Evolutionary conservation across 2,329 filamentous ascomycete genomes (phyloP), one percentile per base, ranked within the genome.

Genomic region (Trichoderma endophyticum): DNA sequence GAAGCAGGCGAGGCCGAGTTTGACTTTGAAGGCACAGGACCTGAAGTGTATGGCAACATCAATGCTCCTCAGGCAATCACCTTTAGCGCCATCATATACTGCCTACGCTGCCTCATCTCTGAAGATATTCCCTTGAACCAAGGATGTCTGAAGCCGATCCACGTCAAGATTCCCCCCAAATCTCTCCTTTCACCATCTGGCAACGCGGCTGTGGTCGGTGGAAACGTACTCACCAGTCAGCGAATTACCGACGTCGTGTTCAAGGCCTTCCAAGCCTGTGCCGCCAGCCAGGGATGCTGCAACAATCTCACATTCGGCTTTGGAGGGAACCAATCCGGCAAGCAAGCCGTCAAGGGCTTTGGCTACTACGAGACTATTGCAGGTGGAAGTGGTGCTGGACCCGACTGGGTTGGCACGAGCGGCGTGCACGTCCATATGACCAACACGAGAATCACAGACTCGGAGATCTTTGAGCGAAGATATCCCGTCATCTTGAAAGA

Each of bases 271-370:
- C 86, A 89, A 71, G 93, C 93, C 1, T 94, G 92, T 74, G 92
- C 93, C 3, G 93, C 93, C 14, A 91, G 87, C 9, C 93, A 95
- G 77, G 93, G 93, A 14, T 92, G 93, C 80, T 93, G 91, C 78
- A 95, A 95, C 80, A 96, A 95, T 77, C 85, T 96, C 9, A 95
- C 93, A 0, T 95, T 96, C 77, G 93, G 92, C 65, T 93, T 94
- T 77, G 91, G 83, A 9, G 83, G 83, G 8, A 84, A 83, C 68
- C 76, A 82, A 43, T 79, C 77, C 1, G 82, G 82, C 6, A 74
- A 80, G 56, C 75, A 81, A 36, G 79, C 79, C 4, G 75, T 84
- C 26, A 81, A 80, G 61, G 83, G 83, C 21, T 84, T 84, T 71
- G 83, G 83, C 15, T 84, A 84, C 76, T 84, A 84, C 78, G 93